Evolutionary conservation across 2,329 filamentous ascomycete species (phyloP).

Genomic region (Neonectria ditissima): DNA sequence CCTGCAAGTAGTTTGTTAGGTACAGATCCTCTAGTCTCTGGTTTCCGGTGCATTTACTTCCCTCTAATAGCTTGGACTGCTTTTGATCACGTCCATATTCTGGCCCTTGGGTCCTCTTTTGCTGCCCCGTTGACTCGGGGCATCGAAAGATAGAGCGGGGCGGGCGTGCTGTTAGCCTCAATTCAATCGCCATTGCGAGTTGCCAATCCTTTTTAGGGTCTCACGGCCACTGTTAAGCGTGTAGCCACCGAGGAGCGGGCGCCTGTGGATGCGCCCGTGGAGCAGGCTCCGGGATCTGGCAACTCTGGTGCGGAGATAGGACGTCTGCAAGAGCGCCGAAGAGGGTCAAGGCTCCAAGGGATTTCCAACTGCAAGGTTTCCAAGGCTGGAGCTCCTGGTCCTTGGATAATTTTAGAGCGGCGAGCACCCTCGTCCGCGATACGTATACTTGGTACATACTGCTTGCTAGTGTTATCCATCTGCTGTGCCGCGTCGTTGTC

Average conservation of each 20-base stretch:
- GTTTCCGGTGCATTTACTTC: background rate
- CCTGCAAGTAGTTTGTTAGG: constrained; percentile 14
- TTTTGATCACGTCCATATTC: background rate
- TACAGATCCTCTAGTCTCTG: background rate
- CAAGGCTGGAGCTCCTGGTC: constrained; percentile 24
- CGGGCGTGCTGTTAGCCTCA: constrained; percentile 15
- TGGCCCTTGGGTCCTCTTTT: background rate
- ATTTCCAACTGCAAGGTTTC: background rate
- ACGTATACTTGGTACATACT: background rate
- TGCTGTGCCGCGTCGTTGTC: constrained; percentile 11
- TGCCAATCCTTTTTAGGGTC: constrained; percentile 17
- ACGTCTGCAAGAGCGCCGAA: constrained; percentile 26
- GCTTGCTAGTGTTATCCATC: background rate
- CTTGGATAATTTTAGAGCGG: constrained; percentile 25
- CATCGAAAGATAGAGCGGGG: background rate
- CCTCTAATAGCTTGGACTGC: background rate
- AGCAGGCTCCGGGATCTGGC: constrained; percentile 28
- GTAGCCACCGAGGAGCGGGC: constrained; percentile 40
- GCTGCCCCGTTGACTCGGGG: background rate
- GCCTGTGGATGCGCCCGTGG: constrained; percentile 41
- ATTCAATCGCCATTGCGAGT: constrained; percentile 13
- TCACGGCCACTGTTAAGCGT: constrained; percentile 34
- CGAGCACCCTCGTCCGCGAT: constrained; percentile 8
- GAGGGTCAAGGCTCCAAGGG: constrained; percentile 35
- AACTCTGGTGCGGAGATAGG: constrained; percentile 30